Evolutionary conservation across 768 basidiomycete genomes (phyloP).

Genomic region (Mycena chlorophos): DNA sequence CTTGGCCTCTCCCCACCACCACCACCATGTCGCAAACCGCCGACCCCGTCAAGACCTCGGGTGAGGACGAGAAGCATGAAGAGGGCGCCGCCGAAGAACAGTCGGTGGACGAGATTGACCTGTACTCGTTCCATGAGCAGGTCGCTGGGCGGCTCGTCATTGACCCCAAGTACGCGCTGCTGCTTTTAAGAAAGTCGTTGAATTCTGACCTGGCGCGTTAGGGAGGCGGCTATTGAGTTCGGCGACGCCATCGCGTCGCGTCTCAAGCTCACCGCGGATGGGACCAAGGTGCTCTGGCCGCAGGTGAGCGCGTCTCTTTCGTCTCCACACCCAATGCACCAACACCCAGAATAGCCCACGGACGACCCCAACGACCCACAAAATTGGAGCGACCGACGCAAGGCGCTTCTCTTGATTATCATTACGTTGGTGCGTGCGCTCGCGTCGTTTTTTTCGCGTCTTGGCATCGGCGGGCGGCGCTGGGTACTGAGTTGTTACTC

Average conservation of each 20-base stretch:
- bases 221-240: constrained; percentile 37
- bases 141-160: background rate
- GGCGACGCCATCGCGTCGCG: constrained; percentile 50
- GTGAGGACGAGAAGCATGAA: background rate
- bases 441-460: too few relatives aligned
- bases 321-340: background rate
- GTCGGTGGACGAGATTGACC: background rate
- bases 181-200: background rate
- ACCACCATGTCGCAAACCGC: too few relatives aligned
- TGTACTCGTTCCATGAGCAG: background rate
- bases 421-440: constrained; percentile 32
- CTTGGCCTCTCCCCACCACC: too few relatives aligned
- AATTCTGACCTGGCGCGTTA: background rate
- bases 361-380: constrained; percentile 35
- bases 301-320: constrained; percentile 29
- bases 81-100: background rate
- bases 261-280: constrained; percentile 52
- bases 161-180: background rate
- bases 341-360: constrained; percentile 33
- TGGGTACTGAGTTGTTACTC: too few relatives aligned
- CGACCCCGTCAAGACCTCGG: too few relatives aligned
- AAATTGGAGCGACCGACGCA: constrained; percentile 51
- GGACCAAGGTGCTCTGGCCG: constrained; percentile 61
- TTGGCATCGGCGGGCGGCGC: too few relatives aligned
- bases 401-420: constrained; percentile 51